These are phyloP conservation scores for Glycine latifolia DNA, from an alignment of 306 rosid species.

Conservation along the genomic window DNA sequence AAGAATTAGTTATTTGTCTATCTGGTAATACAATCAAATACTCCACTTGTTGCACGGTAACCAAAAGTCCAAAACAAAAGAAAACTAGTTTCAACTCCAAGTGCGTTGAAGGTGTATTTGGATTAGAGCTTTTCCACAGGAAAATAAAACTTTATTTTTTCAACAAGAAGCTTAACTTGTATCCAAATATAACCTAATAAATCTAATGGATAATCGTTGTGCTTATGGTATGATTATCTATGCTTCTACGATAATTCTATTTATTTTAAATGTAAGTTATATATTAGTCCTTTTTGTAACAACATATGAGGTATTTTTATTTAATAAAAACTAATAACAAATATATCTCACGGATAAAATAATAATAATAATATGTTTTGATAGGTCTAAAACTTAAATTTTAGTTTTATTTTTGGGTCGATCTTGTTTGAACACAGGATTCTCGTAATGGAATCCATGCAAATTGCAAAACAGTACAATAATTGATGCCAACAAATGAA, in stretches of 20 bases:
- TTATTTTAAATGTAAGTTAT: too few relatives aligned
- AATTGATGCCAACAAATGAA: neutral
- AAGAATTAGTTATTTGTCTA: neutral
- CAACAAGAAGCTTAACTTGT: too few relatives aligned
- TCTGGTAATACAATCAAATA: neutral
- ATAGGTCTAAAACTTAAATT: too few relatives aligned
- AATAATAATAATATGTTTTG: too few relatives aligned
- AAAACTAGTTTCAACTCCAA: neutral
- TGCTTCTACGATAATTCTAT: neutral
- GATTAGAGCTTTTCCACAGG: too few relatives aligned
- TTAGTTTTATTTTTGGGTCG: too few relatives aligned
- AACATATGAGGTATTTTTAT: too few relatives aligned
- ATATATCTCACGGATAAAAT: too few relatives aligned
- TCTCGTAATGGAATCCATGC: neutral
- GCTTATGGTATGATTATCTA: neutral
- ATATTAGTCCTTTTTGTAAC: too few relatives aligned
- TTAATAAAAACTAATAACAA: too few relatives aligned
- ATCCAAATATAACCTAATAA: neutral
- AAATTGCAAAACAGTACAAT: constrained; percentile 12
- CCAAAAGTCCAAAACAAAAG: neutral
- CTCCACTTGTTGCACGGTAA: neutral
- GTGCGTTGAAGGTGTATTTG: neutral
- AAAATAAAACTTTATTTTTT: too few relatives aligned
- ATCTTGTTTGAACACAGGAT: neutral
- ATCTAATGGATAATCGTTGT: neutral